Evolutionary conservation across 345 rosid species (phyloP).

Genomic region (Syzygium aromaticum): DNA sequence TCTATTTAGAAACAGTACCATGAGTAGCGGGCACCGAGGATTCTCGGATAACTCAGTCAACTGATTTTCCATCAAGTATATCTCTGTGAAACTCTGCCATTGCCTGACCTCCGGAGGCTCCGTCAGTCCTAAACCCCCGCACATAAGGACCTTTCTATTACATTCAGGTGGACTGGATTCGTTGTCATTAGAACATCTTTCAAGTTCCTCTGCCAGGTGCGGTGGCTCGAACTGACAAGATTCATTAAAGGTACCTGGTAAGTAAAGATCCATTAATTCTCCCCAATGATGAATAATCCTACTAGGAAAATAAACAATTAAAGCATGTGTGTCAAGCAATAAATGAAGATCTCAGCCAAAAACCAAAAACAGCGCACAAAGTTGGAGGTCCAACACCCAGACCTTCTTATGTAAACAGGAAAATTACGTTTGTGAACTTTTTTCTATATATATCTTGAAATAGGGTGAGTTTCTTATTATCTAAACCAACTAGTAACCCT

Average conservation of each 20-base stretch:
- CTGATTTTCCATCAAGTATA: neutral
- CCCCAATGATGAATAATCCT: neutral
- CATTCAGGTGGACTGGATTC: accelerated
- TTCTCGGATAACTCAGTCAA: neutral
- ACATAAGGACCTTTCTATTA: neutral
- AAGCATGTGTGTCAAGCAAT: neutral
- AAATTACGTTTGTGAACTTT: neutral
- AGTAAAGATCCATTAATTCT: neutral
- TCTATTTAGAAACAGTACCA: neutral
- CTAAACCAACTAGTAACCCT: neutral
- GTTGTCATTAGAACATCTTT: too few species aligned
- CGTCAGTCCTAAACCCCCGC: neutral
- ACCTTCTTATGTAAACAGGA: neutral
- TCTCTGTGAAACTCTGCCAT: neutral
- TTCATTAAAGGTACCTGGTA: too few species aligned
- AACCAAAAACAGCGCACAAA: too few species aligned
- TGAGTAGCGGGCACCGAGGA: neutral
- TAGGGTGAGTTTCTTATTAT: neutral
- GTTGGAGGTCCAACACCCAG: neutral
- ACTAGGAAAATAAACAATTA: too few species aligned
- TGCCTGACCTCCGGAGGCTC: neutral
- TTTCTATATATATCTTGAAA: neutral
- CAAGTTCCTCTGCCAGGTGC: too few species aligned
- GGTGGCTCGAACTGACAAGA: too few species aligned
- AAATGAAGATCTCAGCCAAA: too few species aligned